phyloP scores from a whole-genome alignment of 257 asterid genomes.

The Lycium barbarum region DNA sequence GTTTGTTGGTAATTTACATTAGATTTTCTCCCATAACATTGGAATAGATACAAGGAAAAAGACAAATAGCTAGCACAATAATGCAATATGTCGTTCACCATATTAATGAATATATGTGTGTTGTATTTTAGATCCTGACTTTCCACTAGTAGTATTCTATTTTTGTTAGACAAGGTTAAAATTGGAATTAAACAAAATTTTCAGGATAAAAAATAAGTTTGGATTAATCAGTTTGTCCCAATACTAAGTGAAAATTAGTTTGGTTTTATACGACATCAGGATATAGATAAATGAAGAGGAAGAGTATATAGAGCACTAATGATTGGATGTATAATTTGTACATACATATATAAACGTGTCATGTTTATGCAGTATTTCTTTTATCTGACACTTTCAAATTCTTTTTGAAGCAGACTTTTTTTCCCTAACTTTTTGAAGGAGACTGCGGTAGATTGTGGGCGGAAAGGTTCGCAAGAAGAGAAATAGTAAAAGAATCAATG shows the following conservation, averaged over 20 bases:
- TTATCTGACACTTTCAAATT: no score
- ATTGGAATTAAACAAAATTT: no score
- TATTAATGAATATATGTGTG: neutral
- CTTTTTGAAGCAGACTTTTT: neutral
- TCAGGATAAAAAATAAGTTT: no score
- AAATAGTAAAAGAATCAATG: no score
- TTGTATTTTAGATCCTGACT: neutral
- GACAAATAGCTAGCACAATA: neutral
- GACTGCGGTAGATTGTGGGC: neutral
- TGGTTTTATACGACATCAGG: neutral
- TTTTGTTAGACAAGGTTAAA: no score
- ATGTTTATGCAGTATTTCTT: neutral
- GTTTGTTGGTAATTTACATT: no score
- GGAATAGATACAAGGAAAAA: neutral
- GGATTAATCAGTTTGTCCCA: no score
- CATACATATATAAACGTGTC: neutral
- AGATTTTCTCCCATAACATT: neutral
- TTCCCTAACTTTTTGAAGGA: neutral
- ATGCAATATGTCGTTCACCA: neutral
- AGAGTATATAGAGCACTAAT: neutral
- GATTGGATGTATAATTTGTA: neutral
- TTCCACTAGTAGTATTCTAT: neutral
- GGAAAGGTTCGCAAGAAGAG: neutral
- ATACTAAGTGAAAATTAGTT: no score
- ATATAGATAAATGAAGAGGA: neutral